Base-by-base conservation (phyloP, 371 early-diverging fungal genomes). In the Encephalitozoon romaleae region DNA sequence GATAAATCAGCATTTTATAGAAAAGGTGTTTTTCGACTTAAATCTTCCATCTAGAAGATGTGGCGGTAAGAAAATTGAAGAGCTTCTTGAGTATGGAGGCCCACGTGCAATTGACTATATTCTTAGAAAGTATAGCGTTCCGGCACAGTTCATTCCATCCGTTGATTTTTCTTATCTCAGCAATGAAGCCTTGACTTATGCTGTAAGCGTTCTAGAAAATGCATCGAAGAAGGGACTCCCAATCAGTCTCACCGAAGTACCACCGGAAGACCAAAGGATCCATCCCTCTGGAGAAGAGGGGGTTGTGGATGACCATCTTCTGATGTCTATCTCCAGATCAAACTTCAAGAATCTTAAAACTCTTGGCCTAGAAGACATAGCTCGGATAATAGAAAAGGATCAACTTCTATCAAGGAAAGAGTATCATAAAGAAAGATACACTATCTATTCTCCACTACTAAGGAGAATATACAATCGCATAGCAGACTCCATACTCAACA, bases 11-110 rank as follows among this genome's bases (percentile, higher is more conserved):
- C 54, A 54, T 41, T 70, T 70, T 38, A 25, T 70, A 1, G 52
- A 70, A n/a, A 64, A 63, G 45, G 74, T 74, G 4, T 63, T 51
- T 34, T 51, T 30, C 12, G 74, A 74, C 21, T 32, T 74, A 30
- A 53, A 53, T 11, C n/a, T 49, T 18, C 32, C 32, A 26, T 23
- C 25, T 1, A 32, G 42, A 70, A 54, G 54, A 54, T 54, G 54
- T 54, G 38, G 51, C 15, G 23, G 34, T 21, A 49, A 39, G 28
- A 49, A 49, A n/a, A 12, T 53, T 54, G 18, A 53, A 3, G n/a
- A 59, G n/a, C 59, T 59, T 38, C 18, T 59, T 28, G 21, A 34
- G 12, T 2, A 15, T 5, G 59, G 59, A 59, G 59, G 59, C 1
- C 30, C 21, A 1, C 59, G 59, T 34, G 59, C 34, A 15, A 28